Evolutionary conservation across 176 grass and related monocot species (phyloP), one percentile per base, ranked within the genome.

Genomic region (Eleusine indica): DNA sequence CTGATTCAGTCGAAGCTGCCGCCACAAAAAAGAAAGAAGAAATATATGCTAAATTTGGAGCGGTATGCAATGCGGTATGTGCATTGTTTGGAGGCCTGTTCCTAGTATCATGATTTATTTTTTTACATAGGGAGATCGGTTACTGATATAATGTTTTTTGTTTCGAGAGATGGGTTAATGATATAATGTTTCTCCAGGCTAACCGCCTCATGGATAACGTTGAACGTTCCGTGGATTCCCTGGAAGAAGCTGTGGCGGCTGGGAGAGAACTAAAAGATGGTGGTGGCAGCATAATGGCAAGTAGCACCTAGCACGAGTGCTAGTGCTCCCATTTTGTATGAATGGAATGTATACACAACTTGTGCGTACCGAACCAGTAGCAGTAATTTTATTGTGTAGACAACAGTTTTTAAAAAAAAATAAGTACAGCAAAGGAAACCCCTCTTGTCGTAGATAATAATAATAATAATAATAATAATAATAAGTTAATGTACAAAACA

Each of bases 31-130:
- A 86, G 71, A 84, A 79, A 61, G 81, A 89, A 7, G 75, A 73
- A 70, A 80, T 97, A 42, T 57, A 42, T 51, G 49, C 67, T 11
- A 97, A 88, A 77, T 67, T 57, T 16, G 58, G 91, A 39, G 46
- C 88, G 75, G 83, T 94, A 79, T 74, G 63, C 21, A 38, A 86
- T 16, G 78, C 67, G 58, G 92, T 97, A 91, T 64, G 84, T 88
- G 8, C 64, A 16, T 65, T 32, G 22, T 37, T 49, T 44, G 30
- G 47, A 47, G 14, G 22, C 2, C 18, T 70, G 44, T 62, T 77
- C 4, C 15, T 56, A 68, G 52, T 43, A 68, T 68, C 21, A 66
- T 87, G 5, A 13, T 35, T 76, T 68, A 35, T 76, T 68, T 53
- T n/a, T 13, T 80, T 16, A 16, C 70, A 75, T 52, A 21, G 75